Evolutionary conservation across 2,329 filamentous ascomycete species (phyloP), one percentile per base, ranked within the genome.

Genomic region (Cryphonectria naterciae): DNA sequence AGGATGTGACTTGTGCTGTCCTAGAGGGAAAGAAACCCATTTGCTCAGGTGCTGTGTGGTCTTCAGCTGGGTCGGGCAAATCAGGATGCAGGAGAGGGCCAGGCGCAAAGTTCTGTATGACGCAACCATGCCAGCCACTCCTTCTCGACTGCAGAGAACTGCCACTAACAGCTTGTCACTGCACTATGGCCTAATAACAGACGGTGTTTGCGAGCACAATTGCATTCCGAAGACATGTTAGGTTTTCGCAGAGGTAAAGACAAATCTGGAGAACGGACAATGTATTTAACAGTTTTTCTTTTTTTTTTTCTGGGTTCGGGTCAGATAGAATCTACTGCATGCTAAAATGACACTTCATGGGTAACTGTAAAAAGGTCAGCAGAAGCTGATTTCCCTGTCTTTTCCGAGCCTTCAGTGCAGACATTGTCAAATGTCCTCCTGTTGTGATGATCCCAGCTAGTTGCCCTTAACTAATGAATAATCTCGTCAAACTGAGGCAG

Each of bases 91-190:
- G 37, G 37, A 25, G 39, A 32, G 37, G 61, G 37, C 25, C 43
- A 39, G 39, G n/a, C 17, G 39, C 4, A 64, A 13, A 64, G 37
- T 43, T 64, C 46, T 64, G 39, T 64, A 64, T 64, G 61, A 64
- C 61, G 61, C 61, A 46, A 41, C 35, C 22, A 11, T 3, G 60
- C 60, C 35, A n/a, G 60, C 60, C 60, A n/a, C 46, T 22, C 46
- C 22, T 49, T 2, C 17, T 7, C 6, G 2, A 22, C 46, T n/a
- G 22, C 8, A n/a, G 46, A 2, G 8, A 49, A 49, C 46, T 49
- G 19, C 46, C 8, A 49, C 46, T 49, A 49, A n/a, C 8, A 49
- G 8, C 22, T 49, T n/a, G 10, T 49, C 46, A n/a, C 22, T n/a
- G 15, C 37, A 13, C 37, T 39, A 17, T 7, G 22, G 13, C 15